These are phyloP conservation scores for Hemisphaericaspora xylanilytica DNA, from an alignment of 1,139 yeast genomes.

Conservation along the genomic window DNA sequence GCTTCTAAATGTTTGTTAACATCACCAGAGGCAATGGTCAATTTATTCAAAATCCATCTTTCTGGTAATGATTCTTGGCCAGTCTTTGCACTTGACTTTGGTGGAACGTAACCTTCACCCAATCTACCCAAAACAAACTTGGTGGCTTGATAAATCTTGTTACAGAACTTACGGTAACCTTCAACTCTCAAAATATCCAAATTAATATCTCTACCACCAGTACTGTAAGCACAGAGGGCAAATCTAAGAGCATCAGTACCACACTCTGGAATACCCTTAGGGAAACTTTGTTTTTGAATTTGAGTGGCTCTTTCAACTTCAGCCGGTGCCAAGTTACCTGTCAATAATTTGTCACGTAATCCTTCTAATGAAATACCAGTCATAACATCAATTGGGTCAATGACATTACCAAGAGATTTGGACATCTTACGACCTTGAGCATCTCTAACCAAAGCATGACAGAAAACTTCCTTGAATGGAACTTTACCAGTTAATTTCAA, in stretches of 20 bases:
- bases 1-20: constrained; percentile 68
- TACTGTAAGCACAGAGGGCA: constrained; percentile 96
- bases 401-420: constrained; percentile 92
- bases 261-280: constrained; percentile 98
- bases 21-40: constrained; percentile 65
- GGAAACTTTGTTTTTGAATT: constrained; percentile 89
- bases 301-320: constrained; percentile 84
- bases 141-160: constrained; percentile 98
- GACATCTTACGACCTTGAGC: constrained; percentile 99
- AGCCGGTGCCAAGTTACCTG: constrained; percentile 86
- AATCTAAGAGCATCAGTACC: constrained; percentile 98
- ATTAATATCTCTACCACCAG: constrained; percentile 98
- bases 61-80: constrained; percentile 93
- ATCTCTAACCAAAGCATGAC: constrained; percentile 97
- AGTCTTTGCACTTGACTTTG: constrained; percentile 55
- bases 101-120: constrained; percentile 85
- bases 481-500: constrained; percentile 84
- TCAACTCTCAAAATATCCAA: constrained; percentile 95
- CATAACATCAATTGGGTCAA: constrained; percentile 94
- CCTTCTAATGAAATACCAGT: constrained; percentile 78
- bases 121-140: constrained; percentile 92
- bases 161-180: constrained; percentile 99
- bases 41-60: constrained; percentile 91
- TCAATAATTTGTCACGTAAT: constrained; percentile 71
- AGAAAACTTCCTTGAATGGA: constrained; percentile 95